Conservation (phyloP, 306 rosid species). For the Echinosophora koreensis region DNA sequence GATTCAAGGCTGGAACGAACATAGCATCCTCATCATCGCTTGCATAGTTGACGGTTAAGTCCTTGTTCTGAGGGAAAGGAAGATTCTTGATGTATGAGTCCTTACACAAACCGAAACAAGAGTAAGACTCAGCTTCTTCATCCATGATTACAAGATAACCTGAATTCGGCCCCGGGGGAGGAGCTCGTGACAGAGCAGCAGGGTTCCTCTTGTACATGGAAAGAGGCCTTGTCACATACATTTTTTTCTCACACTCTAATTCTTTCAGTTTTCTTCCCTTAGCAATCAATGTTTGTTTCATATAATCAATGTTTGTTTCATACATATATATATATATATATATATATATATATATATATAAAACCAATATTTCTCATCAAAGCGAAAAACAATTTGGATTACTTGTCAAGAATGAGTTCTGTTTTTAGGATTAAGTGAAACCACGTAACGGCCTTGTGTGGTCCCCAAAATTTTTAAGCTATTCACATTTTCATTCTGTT, state of each 20-base stretch:
- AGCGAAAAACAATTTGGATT: not conserved
- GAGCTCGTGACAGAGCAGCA: conserved; percentile 33
- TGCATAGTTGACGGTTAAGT: conserved; percentile 40
- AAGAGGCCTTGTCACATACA: conserved; percentile 56
- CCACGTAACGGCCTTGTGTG: not conserved
- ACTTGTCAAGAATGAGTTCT: too few species aligned
- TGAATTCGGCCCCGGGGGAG: conserved; percentile 53
- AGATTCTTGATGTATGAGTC: conserved; percentile 12
- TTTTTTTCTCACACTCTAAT: conserved; percentile 7
- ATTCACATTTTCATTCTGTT: not conserved
- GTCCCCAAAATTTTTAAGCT: not conserved
- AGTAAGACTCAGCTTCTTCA: conserved; percentile 45
- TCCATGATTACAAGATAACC: conserved; percentile 51
- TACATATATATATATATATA: not conserved
- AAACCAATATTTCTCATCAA: too few species aligned
- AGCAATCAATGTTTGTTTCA: not conserved
- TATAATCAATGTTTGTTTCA: not conserved
- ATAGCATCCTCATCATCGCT: conserved; percentile 42
- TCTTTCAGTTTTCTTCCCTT: not conserved
- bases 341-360: not conserved
- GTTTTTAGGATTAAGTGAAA: not conserved
- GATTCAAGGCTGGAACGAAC: conserved; percentile 69
- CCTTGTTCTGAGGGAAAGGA: conserved; percentile 59
- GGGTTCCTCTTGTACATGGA: conserved; percentile 48
- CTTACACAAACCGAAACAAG: conserved; percentile 41